A percentile compares a stretch with the other conserved stretches of the same genome.
phyloP scores from a whole-genome alignment of 2,329 filamentous ascomycete genomes.

The Herpotrichia juniperi region DNA sequence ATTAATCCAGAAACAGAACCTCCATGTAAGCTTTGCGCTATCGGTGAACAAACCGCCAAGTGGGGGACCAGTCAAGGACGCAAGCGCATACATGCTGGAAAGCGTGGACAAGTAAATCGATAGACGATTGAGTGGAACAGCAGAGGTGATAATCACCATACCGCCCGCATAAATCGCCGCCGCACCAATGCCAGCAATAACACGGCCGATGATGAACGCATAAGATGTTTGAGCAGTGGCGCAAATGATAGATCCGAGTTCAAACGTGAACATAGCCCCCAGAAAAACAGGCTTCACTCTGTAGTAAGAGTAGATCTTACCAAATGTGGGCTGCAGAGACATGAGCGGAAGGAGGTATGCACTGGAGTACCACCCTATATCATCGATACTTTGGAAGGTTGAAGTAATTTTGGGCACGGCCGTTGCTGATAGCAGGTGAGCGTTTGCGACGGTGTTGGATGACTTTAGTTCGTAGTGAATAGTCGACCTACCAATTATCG shows the following conservation, averaged over 20 bases:
- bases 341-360: conserved; percentile 2
- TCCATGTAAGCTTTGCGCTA: conserved; percentile 28
- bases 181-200: conserved; percentile 50
- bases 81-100: conserved; percentile 12
- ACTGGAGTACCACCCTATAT: conserved; percentile 10
- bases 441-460: too few species aligned
- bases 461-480: too few species aligned
- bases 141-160: conserved; percentile 48
- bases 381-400: conserved; percentile 18
- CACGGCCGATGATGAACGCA: conserved; percentile 47
- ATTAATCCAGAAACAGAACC: conserved; percentile 29
- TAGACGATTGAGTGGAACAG: conserved; percentile 45
- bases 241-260: conserved; percentile 48
- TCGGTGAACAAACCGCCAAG: conserved; percentile 49
- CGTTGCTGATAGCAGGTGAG: background rate
- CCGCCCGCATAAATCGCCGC: conserved; percentile 52
- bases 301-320: conserved; percentile 4
- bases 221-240: conserved; percentile 26
- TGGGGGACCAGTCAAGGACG: conserved; percentile 15
- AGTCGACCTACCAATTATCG: conserved; percentile 1
- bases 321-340: conserved; percentile 4
- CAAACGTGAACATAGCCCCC: conserved; percentile 22
- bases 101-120: conserved; percentile 35
- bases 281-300: background rate
- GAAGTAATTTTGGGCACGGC: conserved; percentile 20